Evolutionary conservation across 2,329 filamentous ascomycete genomes (phyloP), one percentile per base, ranked within the genome.

Genomic region (Orbilia brochopaga): DNA sequence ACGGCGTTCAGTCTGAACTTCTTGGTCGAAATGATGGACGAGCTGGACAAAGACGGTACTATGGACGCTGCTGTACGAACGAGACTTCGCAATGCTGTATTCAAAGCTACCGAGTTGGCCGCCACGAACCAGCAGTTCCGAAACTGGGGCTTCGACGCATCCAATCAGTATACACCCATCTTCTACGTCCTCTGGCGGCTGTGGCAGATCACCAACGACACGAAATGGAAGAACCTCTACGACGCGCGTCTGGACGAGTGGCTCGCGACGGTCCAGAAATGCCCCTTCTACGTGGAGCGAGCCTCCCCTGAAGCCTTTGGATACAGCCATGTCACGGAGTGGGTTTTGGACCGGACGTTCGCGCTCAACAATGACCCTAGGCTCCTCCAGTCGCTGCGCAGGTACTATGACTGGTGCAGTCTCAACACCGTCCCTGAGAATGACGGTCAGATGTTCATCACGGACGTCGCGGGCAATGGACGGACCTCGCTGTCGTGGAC

Each of bases 251-350:
- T 42, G 4, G 13, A 42, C n/a, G n/a, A 42, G 11, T 42, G 37
- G 37, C 37, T 42, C 15, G 37, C 37, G 5, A 17, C 2, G 4
- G 37, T 17, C n/a, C 37, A 42, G 13, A 5, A 42, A 42, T 13
- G 13, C 13, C 37, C 37, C 3, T 42, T 42, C 37, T 42, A 17
- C 13, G 37, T 42, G 5, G 37, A 42, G 37, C 5, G n/a, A 4
- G 11, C 3, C n/a, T 13, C 13, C 15, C 3, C 4, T 13, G 37
- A 42, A 13, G 37, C 13, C n/a, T 17, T 42, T 17, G 37, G 37
- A 42, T 42, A 42, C 37, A 42, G 37, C 15, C 37, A 17, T 15
- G 37, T 42, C 37, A 42, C 37, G n/a, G 37, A 42, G 37, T 42
- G 37, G 37, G n/a, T 42, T 4, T 15, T 42, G 37, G 37, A 42